phyloP scores from a whole-genome alignment of 306 rosid genomes.

The Alnus rubra region DNA sequence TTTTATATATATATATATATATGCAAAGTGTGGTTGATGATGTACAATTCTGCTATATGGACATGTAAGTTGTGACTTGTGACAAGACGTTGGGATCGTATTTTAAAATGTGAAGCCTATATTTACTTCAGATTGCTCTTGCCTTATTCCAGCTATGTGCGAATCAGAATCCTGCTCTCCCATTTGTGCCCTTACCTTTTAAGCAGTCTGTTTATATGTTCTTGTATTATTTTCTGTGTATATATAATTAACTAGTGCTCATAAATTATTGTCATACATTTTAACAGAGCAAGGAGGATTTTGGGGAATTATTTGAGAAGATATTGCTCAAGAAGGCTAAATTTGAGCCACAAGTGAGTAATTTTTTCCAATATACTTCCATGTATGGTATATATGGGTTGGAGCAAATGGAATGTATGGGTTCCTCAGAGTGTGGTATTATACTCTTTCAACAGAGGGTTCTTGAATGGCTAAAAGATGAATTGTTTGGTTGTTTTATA shows the following conservation, averaged over 20 bases:
- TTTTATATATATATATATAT: too few species aligned
- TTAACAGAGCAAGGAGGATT: conserved; percentile 65
- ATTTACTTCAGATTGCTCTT: neutral
- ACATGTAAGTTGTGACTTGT: neutral
- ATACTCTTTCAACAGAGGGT: neutral
- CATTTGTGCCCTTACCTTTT: conserved; percentile 10
- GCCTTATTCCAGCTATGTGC: neutral
- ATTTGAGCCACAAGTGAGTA: conserved; percentile 73
- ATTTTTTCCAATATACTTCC: conserved; percentile 14
- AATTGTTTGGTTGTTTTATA: neutral
- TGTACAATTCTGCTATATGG: neutral
- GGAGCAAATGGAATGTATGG: neutral
- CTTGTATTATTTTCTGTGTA: conserved; percentile 15
- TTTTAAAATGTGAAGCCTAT: neutral
- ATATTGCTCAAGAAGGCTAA: conserved; percentile 51
- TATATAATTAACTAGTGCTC: neutral
- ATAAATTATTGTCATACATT: neutral
- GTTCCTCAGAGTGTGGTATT: neutral
- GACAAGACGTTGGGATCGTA: neutral
- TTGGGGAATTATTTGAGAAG: conserved; percentile 55
- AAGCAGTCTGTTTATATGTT: conserved; percentile 1
- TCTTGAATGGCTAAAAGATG: neutral
- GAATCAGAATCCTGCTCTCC: neutral
- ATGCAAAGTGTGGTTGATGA: neutral
- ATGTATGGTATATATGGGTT: neutral